Evolutionary conservation across 2,329 filamentous ascomycete genomes (phyloP).

Genomic region (Penicillium griseofulvum): DNA sequence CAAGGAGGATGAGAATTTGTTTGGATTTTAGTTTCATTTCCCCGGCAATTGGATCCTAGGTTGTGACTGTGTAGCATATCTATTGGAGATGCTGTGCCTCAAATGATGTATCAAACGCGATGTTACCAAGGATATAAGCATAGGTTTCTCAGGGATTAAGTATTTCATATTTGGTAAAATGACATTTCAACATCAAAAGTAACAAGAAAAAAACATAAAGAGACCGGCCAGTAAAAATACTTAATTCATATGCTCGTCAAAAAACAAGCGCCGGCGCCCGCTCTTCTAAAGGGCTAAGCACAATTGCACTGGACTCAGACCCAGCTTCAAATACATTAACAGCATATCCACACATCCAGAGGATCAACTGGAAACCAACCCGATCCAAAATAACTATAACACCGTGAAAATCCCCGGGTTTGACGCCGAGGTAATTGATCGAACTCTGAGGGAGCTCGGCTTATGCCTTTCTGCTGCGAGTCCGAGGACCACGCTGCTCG

Average conservation of each 20-base stretch:
- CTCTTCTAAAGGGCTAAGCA: slow-evolving; percentile 7
- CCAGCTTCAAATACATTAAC: slow-evolving; percentile 11
- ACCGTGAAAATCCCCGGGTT: background rate
- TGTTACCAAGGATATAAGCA: too few species aligned
- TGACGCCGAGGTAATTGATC: background rate
- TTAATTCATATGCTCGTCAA: slow-evolving; percentile 10
- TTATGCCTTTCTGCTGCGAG: slow-evolving; percentile 28
- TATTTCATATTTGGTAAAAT: background rate
- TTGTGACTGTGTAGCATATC: too few species aligned
- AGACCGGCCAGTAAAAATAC: background rate
- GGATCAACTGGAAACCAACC: background rate
- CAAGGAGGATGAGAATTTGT: background rate
- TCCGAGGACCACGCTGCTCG: slow-evolving; percentile 24
- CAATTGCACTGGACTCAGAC: slow-evolving; percentile 1
- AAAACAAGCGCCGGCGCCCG: slow-evolving; percentile 14
- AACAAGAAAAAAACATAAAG: background rate
- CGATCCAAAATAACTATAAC: slow-evolving; percentile 9
- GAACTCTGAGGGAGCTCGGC: background rate
- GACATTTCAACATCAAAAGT: background rate
- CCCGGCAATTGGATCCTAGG: too few species aligned
- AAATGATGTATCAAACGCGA: too few species aligned
- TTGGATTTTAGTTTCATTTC: background rate
- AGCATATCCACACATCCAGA: slow-evolving; percentile 7
- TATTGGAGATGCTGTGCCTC: too few species aligned
- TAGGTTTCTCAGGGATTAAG: background rate